Evolutionary conservation across 805 yeast genomes (phyloP), one percentile per base, ranked within the genome.

Genomic region (Candida incommunis): DNA sequence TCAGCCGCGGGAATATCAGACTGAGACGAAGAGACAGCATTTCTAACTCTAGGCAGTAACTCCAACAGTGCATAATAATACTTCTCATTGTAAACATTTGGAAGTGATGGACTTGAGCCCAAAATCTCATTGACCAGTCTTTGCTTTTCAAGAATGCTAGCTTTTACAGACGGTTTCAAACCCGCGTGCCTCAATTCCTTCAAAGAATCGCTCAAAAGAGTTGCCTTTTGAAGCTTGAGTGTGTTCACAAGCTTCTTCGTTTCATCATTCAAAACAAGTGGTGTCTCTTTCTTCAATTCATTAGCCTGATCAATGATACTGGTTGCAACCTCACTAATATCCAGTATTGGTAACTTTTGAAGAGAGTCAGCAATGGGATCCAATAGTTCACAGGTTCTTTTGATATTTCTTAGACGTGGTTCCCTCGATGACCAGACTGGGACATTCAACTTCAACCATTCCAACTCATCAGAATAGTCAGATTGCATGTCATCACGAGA

Each of bases 181-280:
- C 99, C 99, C 57, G 84, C 75, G 47, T 78, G 66, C 57, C 77
- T 74, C 45, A 90, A 64, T 51, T 84, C 92, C 50, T 78, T 77
- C 48, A 92, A 63, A 0, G 87, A 74, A 46, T 80, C 85, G 62
- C 92, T 82, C 45, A 94, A 65, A 4, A 87, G 62, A 51, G 80
- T 82, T 48, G 79, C 70, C 63, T 92, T 92, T 55, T 85, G 90
- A n/a, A 80, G 71, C 55, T 81, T 83, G 61, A 92, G 67, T 4
- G 85, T 71, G 1, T 87, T 79, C 31, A 81, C 62, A 1, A 67
- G 56, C 58, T 82, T 82, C 63, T 87, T 86, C 51, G 76, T 78
- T 31, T 82, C 94, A 45, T 88, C 85, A 3, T 74, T 80, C 51
- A 71, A 67, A 2, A 66, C 71, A 1, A 65, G 63, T 1, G 98